Base-by-base conservation (phyloP, 2,329 filamentous ascomycete species). In the Diaporthe aspalathi region DNA sequence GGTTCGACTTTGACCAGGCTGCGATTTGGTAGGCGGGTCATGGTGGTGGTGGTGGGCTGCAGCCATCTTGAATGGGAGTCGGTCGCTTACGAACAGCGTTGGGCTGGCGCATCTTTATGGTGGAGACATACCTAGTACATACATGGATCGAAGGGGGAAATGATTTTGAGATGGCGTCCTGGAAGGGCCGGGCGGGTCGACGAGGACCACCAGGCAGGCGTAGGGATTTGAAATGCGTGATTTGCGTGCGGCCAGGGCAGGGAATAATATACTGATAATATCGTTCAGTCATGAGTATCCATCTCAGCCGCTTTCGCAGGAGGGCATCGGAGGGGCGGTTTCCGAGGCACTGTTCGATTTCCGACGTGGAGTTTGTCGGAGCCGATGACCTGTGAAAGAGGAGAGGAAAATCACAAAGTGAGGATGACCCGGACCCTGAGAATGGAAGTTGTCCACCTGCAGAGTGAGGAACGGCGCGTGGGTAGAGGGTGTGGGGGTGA, bases 1-100 rank as follows among this genome's bases (percentile, higher is more conserved):
- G 96, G 76, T 99, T 99, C 82, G 96, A 99, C 83, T 89, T 91
- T 74, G 95, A 97, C 82, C 89, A 90, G 77, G 91, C 92, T 70
- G 89, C 93, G 35, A 84, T 87, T 56, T 89, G 87, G 87, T 89
- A 76, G 73, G 74, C 71, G 70, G 74, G 17, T 3, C 12, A 17
- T 2, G 27, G 20, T 17, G 45, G n/a, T 17, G 45, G n/a, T 22
- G 12, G 56, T 14, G 35, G 6, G 47, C 35, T 29, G 40, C 29
- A 20, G 29, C 16, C 12, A 14, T 2, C 16, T 38, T 17, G 60
- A 24, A 20, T 12, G 43, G 20, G 43, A 16, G 43, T 27, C 43
- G 43, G 22, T 68, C 8, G n/a, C 17, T 40, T 47, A 47, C 32
- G 54, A 17, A 9, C 5, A 40, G 50, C 7, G 16, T 68, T 68